Base-by-base conservation (phyloP, 2,329 filamentous ascomycete species). In the Chaetomium sp. region DNA sequence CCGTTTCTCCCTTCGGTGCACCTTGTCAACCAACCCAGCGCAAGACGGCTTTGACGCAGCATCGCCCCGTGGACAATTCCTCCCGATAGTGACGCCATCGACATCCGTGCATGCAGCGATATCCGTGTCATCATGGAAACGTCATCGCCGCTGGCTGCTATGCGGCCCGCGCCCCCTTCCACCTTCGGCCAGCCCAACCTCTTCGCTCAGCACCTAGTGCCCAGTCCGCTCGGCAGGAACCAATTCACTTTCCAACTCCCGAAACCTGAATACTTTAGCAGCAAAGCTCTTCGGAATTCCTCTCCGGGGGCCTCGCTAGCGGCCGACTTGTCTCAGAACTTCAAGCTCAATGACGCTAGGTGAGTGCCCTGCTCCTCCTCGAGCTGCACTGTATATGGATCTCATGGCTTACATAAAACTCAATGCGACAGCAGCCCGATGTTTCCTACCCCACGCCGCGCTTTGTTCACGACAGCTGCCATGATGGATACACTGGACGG, bases 251-350 rank as follows among this genome's bases (percentile, higher is more conserved):
- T 88, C 75, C 79, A 85, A 70, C 82, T 84, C 67, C 79, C 83
- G 53, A 81, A 80, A 49, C 77, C 83, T 42, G 93, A 96, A 77
- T 97, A 95, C 81, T 96, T 98, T 81, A 88, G 84, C 72, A 78
- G 90, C 72, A 93, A 91, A 75, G 85, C 90, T 60, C 82, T 92
- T 73, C 87, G 87, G 70, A 92, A 92, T 57, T 96, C 93, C 23
- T 99, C 95, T 63, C 95, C 95, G 6, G 93, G 93, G 42, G 88
- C 92, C 60, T 96, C 92, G 74, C 82, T 99, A 71, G 94, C 93
- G 50, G 93, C 93, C 67, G 95, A 99, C 79, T 84, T 98, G 72
- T 97, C 93, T 65, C 93, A 97, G 76, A 99, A 98, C 81, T 96
- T 98, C 76, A 91, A 94, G 75, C 91, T 98, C 78, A 92, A 79